Evolutionary conservation across 768 basidiomycete genomes (phyloP), one percentile per base, ranked within the genome.

Genomic region (Naganishia onofrii): DNA sequence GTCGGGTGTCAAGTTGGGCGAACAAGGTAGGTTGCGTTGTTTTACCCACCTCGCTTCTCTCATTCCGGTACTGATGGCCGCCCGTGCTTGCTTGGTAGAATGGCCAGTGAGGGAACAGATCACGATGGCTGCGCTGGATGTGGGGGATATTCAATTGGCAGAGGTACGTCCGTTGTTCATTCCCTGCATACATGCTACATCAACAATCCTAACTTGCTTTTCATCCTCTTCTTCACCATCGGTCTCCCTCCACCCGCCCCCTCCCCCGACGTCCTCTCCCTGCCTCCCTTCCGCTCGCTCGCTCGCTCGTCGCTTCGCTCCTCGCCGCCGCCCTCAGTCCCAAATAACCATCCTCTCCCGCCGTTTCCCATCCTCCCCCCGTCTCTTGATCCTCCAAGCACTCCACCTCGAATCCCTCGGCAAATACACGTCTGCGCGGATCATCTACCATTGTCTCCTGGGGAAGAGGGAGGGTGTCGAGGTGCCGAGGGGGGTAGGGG

Each of bases 51-150:
- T 7, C 42, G 13, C 15, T 8, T 2, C 15, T 8, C 8, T 42
- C 9, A 2, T 15, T 8, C 2, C 15, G 42, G 42, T 42, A 15
- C 42, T 42, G 42, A 42, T 29, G 15, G 34, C 21, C n/a, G 51
- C 26, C 17, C n/a, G 36, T 54, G 0, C 17, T 34, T 8, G 9
- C 10, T 44, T 15, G 29, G 26, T 53, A 80, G 81, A 82, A 75
- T 81, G 78, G 78, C 72, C 75, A 28, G 72, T 81, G 4, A 56
- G 80, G 21, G 81, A 82, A 65, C 81, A 82, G 64, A 64, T 80
- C 21, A 77, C 74, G n/a, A 76, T 80, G 23, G 79, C 79, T 21
- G 79, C 79, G 4, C 51, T 80, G 31, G 79, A 80, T 70, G 53
- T 78, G 52, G 78, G 77, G 28, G 66, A 72, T 55, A 66, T 74